phyloP scores from a whole-genome alignment of 345 rosid genomes.

The Alliaria petiolata region DNA sequence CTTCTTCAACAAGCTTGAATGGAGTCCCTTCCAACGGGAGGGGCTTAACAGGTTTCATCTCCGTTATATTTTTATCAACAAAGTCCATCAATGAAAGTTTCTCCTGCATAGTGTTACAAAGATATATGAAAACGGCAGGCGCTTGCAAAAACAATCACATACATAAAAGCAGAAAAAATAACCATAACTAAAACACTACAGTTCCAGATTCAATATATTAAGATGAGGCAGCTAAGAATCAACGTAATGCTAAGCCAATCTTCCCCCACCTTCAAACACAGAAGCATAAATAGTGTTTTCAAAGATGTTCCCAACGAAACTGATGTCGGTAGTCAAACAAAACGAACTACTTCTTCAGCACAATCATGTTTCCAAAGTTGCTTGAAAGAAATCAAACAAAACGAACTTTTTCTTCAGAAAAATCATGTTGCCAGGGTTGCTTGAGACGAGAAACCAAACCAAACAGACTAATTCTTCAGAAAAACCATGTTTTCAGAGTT shows the following conservation, averaged over 20 bases:
- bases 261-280: background rate
- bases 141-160: background rate
- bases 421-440: too few relatives aligned
- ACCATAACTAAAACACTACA: background rate
- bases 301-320: too few relatives aligned
- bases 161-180: background rate
- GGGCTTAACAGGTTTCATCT: constrained; percentile 45
- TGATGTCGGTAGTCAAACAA: too few relatives aligned
- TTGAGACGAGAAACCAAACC: too few relatives aligned
- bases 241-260: background rate
- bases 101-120: constrained; percentile 46
- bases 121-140: background rate
- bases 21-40: constrained; percentile 51
- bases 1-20: constrained; percentile 72
- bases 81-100: constrained; percentile 66
- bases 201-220: background rate
- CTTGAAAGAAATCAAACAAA: too few relatives aligned
- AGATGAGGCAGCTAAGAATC: too few relatives aligned
- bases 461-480: too few relatives aligned
- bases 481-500: too few relatives aligned
- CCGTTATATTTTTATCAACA: constrained; percentile 45
- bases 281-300: background rate
- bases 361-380: too few relatives aligned
- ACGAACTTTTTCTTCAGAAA: too few relatives aligned
- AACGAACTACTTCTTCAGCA: too few relatives aligned